phyloP scores from a whole-genome alignment of 1,284 basidiomycete species.

The Takashimella koratensis region DNA sequence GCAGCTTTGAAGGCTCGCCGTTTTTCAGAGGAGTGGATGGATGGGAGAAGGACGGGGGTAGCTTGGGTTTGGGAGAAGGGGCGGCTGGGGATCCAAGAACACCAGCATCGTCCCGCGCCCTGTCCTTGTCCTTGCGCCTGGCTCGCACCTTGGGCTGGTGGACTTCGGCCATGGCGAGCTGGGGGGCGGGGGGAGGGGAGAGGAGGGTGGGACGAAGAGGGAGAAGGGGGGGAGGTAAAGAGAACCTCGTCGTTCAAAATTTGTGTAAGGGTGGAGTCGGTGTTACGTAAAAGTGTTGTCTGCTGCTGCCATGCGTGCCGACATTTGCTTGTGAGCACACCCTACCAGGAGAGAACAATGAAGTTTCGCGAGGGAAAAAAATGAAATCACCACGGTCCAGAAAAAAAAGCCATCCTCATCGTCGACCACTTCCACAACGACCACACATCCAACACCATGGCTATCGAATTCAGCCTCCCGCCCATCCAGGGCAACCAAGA shows the following conservation, averaged over 20 bases:
- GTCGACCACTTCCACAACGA: conserved; percentile 1
- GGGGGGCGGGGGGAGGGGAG: background rate
- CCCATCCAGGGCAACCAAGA: conserved; percentile 49
- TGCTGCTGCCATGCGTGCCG: no score
- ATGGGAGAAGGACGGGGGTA: background rate
- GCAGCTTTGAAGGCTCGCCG: background rate
- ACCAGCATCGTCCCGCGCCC: background rate
- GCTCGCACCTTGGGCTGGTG: background rate
- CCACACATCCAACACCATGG: conserved; percentile 27
- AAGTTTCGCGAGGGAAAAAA: background rate
- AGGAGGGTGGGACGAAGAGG: background rate
- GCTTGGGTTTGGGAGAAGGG: background rate
- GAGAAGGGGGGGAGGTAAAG: background rate
- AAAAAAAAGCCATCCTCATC: background rate
- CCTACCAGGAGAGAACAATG: background rate
- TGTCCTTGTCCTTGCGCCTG: background rate
- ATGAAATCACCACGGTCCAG: background rate
- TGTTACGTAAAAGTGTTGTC: background rate
- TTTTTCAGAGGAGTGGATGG: background rate
- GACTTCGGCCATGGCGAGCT: background rate
- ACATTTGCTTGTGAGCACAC: no score
- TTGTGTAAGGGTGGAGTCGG: background rate
- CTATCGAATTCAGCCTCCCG: conserved; percentile 45
- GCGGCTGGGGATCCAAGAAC: background rate
- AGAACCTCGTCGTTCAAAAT: background rate